Evolutionary conservation across 208 protist species (phyloP).

Genomic region (Polymyxa betae): DNA sequence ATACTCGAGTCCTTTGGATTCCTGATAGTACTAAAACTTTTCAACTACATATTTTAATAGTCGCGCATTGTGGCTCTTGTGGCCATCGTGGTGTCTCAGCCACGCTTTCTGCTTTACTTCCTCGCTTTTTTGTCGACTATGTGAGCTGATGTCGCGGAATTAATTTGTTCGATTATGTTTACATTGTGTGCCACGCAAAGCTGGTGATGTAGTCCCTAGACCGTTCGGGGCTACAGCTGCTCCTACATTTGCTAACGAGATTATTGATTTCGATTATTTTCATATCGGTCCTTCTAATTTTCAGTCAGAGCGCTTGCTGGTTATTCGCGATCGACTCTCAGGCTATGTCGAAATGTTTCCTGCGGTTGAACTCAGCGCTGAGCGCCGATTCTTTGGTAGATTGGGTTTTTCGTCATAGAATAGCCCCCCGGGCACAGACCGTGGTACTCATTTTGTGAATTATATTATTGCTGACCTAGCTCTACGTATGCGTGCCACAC

Average conservation of each 20-base stretch:
- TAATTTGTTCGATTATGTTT: neutral
- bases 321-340: no score
- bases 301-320: no score
- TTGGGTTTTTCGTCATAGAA: no score
- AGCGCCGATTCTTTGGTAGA: no score
- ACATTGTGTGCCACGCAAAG: neutral
- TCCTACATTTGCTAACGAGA: neutral
- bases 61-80: neutral
- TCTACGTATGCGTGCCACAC: no score
- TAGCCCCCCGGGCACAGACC: no score
- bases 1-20: neutral
- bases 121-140: neutral
- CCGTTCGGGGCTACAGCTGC: neutral
- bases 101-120: neutral
- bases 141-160: neutral
- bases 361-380: no score
- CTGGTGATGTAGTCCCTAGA: neutral
- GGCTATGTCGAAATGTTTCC: neutral
- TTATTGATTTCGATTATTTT: conserved; percentile 10
- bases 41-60: neutral
- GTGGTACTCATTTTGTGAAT: no score
- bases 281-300: neutral
- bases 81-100: neutral
- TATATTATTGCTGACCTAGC: no score
- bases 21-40: neutral